A percentile compares a stretch with the other conserved stretches of the same genome.
These are phyloP conservation scores for Licmophora abbreviata DNA, from an alignment of 108 stramenopile species.

Conservation along the genomic window DNA sequence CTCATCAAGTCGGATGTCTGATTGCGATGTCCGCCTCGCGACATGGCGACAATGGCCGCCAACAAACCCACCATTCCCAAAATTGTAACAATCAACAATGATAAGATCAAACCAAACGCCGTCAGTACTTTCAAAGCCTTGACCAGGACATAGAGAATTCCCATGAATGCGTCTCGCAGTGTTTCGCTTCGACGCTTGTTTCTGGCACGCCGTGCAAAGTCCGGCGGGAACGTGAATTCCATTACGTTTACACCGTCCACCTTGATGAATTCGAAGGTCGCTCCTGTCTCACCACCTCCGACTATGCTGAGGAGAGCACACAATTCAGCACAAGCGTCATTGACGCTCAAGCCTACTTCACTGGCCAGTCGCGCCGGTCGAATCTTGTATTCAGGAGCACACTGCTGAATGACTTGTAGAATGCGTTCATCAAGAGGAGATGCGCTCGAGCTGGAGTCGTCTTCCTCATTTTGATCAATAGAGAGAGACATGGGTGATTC, in stretches of 20 bases:
- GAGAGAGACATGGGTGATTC: too few relatives aligned
- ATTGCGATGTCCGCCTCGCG: constrained; percentile 30
- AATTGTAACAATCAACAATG: constrained; percentile 54
- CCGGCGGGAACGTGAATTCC: constrained; percentile 75
- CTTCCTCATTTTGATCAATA: too few relatives aligned
- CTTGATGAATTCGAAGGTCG: constrained; percentile 52
- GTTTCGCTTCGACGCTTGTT: constrained; percentile 26
- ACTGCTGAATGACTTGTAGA: constrained; percentile 16
- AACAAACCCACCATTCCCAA: constrained; percentile 52
- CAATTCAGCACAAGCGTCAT: constrained; percentile 74
- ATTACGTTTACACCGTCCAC: constrained; percentile 27
- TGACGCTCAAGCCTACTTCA: constrained; percentile 60
- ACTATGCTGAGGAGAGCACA: constrained; percentile 67
- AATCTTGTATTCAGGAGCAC: constrained; percentile 29
- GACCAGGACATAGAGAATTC: constrained; percentile 10
- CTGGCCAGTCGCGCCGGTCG: constrained; percentile 58
- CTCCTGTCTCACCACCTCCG: constrained; percentile 53
- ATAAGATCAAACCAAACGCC: constrained; percentile 77
- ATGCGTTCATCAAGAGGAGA: constrained; percentile 9
- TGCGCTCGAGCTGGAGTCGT: too few relatives aligned
- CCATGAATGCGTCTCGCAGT: constrained; percentile 17
- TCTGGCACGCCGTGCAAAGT: constrained; percentile 52
- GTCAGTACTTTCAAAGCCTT: constrained; percentile 55
- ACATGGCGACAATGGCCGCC: constrained; percentile 66
- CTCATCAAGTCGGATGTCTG: constrained; percentile 32